These are phyloP conservation scores for Mycena albidolilacea DNA, from an alignment of 768 basidiomycete species.

Conservation along the genomic window DNA sequence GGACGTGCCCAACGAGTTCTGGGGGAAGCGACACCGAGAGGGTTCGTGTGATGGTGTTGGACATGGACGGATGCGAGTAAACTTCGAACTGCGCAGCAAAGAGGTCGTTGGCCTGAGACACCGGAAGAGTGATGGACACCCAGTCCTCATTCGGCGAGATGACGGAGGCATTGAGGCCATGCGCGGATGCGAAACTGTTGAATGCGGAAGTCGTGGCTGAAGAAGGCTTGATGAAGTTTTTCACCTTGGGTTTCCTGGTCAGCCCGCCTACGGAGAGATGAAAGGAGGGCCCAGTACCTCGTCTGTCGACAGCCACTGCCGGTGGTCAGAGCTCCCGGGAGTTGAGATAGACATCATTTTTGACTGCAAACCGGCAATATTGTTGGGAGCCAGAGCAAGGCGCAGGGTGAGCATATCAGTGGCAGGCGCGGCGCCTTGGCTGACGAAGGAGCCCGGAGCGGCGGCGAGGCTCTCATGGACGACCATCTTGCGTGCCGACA, in stretches of 20 bases:
- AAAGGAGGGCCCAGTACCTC: background rate
- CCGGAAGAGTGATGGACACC: slow-evolving; percentile 20
- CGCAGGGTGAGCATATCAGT: slow-evolving; percentile 20
- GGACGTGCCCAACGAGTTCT: background rate
- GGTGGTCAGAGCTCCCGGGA: background rate
- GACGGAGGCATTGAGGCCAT: slow-evolving; percentile 10
- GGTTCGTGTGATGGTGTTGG: background rate
- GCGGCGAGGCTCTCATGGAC: background rate
- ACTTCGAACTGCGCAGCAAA: slow-evolving; percentile 3
- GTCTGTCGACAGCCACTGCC: slow-evolving; percentile 3
- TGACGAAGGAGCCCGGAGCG: background rate
- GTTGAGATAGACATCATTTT: slow-evolving; percentile 7
- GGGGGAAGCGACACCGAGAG: background rate
- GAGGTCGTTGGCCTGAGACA: slow-evolving; percentile 17
- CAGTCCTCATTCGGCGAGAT: slow-evolving; percentile 21
- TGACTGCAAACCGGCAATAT: slow-evolving; percentile 1
- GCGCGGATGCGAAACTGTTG: slow-evolving; percentile 9
- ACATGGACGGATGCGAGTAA: slow-evolving; percentile 3
- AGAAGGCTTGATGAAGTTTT: slow-evolving; percentile 16
- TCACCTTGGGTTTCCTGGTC: slow-evolving; percentile 13
- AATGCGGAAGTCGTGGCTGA: slow-evolving; percentile 5
- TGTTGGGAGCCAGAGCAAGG: slow-evolving; percentile 14
- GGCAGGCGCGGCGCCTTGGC: slow-evolving; percentile 4
- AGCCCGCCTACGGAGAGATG: background rate
- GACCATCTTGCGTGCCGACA: background rate